Evolutionary conservation across 768 basidiomycete genomes (phyloP).

Genomic region (Russula olivacea): DNA sequence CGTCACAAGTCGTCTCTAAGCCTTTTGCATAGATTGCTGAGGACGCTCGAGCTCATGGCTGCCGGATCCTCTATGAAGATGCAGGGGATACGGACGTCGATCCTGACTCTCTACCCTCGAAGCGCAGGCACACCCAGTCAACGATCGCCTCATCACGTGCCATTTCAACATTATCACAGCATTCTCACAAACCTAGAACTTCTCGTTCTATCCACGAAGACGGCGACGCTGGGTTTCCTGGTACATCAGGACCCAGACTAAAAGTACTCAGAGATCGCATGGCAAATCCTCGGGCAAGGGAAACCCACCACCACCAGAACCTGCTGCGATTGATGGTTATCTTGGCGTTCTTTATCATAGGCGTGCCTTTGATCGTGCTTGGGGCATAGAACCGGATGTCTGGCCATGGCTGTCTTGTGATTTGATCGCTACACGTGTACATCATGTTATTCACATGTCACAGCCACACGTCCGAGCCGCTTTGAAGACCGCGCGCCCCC

Average conservation of each 20-base stretch:
- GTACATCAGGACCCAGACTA: neutral
- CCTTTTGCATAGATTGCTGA: conserved; percentile 1
- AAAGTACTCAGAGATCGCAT: neutral
- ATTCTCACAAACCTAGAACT: neutral
- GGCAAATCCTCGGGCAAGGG: neutral
- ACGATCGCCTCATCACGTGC: neutral
- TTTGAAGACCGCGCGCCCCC: too few species aligned
- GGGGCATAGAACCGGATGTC: too few species aligned
- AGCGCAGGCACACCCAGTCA: conserved; percentile 5
- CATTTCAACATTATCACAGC: neutral
- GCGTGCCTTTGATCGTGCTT: too few species aligned
- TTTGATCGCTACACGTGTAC: neutral
- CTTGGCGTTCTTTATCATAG: too few species aligned
- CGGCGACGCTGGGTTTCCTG: neutral
- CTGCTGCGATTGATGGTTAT: too few species aligned
- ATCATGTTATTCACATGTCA: too few species aligned
- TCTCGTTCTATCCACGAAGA: neutral
- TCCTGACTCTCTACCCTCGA: neutral
- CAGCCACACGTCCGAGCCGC: neutral
- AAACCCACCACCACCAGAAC: neutral
- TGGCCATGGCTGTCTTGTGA: too few species aligned
- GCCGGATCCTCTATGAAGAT: neutral
- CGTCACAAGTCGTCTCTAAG: neutral
- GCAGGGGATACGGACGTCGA: neutral
- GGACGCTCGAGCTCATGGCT: conserved; percentile 7